Base-by-base conservation (phyloP, 2,329 filamentous ascomycete species). In the Botrytis tulipae region DNA sequence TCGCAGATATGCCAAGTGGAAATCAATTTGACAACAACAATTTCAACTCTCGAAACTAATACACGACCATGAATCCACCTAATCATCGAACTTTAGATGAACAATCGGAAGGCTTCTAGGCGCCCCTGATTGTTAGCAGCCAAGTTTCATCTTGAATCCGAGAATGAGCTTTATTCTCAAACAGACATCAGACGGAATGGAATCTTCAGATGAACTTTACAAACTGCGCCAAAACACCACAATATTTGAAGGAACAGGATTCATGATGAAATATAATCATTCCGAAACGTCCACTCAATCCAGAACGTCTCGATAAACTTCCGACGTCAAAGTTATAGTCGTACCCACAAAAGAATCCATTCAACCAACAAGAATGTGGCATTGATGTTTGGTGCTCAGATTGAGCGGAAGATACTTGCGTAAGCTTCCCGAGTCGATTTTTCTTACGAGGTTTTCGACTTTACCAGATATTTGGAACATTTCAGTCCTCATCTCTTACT, bases 341-440 rank as follows among this genome's bases (percentile, higher is more conserved):
- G 46, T 37, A 20, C 40, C 61, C 61, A 65, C 61, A 65, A 65
- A 44, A 44, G 40, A 32, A 65, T 46, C 61, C 10, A 32, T 32
- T 65, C 40, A 29, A 65, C 65, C 65, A 67, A 51, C 46, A 25
- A 40, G 22, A 67, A 40, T 54, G 44, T 37, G 4, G 65, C 22
- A 67, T 54, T 67, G 65, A 67, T 67, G 65, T 22, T 54, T 67
- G 63, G 44, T n/a, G 40, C 51, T 63, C 60, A 63, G 60, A 63
- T 40, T 63, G 60, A 63, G 25, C 25, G 32, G 18, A 60, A 60
- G 57, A 57, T 60, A 60, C 57, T 60, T 60, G 57, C 57, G 57
- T 60, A 60, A 60, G 32, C 57, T 60, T 60, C 4, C n/a, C 29
- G 57, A 6, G 57, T 35, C 18, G 35, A 61, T 61, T 25, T 42